Percentiles rank a stretch among this genome's conserved stretches.
phyloP scores from a whole-genome alignment of 2,329 filamentous ascomycete genomes.

The Knufia petricola region DNA sequence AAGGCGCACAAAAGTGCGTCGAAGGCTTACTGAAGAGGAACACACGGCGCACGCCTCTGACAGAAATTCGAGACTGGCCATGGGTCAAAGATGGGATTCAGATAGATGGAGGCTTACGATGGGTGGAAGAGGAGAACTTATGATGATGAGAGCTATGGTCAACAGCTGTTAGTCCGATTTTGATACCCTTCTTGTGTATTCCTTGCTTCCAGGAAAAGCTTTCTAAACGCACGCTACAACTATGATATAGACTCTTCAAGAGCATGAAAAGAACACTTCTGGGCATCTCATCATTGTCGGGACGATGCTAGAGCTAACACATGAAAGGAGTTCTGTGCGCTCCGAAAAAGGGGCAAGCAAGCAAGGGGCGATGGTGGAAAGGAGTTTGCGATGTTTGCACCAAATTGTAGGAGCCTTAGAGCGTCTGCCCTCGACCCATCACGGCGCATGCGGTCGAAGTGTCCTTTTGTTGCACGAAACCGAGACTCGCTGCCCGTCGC shows the following conservation, averaged over 20 bases:
- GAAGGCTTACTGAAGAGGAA: constrained; percentile 78
- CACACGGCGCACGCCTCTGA: constrained; percentile 64
- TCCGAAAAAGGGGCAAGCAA: too few relatives aligned
- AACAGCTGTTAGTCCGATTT: constrained; percentile 1
- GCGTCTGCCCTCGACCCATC: background rate
- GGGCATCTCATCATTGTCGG: too few relatives aligned
- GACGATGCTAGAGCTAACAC: too few relatives aligned
- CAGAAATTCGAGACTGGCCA: constrained; percentile 58
- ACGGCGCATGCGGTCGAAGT: background rate
- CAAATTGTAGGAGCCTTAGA: background rate
- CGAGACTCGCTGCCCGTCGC: background rate
- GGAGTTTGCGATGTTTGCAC: background rate
- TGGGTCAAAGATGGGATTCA: constrained; percentile 71
- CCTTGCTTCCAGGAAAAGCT: background rate
- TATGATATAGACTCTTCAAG: background rate
- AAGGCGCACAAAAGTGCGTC: constrained; percentile 69
- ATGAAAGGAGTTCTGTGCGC: too few relatives aligned
- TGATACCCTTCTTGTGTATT: constrained; percentile 8
- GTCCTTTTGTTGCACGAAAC: background rate
- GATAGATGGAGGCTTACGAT: constrained; percentile 50
- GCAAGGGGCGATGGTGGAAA: too few relatives aligned
- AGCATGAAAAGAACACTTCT: too few relatives aligned
- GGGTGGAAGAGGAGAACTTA: constrained; percentile 25
- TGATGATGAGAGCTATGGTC: background rate
- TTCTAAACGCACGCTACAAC: background rate